Evolutionary conservation across 306 rosid genomes (phyloP).

Genomic region (Trifolium fragiferum): DNA sequence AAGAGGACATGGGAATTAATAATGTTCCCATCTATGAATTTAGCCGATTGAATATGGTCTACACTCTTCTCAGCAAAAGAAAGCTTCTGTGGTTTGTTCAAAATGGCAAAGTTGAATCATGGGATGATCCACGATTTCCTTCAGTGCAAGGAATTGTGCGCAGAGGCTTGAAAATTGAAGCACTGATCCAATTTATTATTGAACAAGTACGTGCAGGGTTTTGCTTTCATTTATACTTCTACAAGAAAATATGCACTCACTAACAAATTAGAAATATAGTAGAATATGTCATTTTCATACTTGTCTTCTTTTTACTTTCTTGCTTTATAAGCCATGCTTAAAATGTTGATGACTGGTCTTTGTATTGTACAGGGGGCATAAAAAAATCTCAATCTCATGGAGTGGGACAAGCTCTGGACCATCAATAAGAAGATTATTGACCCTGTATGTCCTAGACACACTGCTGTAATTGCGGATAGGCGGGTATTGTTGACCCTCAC

Average conservation of each 20-base stretch:
- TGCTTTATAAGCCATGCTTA: slow-evolving; percentile 15
- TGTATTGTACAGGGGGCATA: slow-evolving; percentile 77
- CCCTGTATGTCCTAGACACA: slow-evolving; percentile 94
- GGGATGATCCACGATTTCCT: slow-evolving; percentile 97
- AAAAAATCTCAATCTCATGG: slow-evolving; percentile 96
- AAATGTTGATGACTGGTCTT: slow-evolving; percentile 32
- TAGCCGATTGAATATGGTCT: slow-evolving; percentile 90
- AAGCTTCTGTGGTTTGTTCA: slow-evolving; percentile 97
- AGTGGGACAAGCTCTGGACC: slow-evolving; percentile 98
- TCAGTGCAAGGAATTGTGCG: slow-evolving; percentile 96
- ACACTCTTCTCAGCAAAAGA: slow-evolving; percentile 95
- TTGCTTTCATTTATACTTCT: slow-evolving; percentile 19
- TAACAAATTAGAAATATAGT: slow-evolving; percentile 20
- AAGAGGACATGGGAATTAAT: slow-evolving; percentile 78
- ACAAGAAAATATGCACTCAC: slow-evolving; percentile 30
- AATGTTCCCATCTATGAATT: slow-evolving; percentile 86
- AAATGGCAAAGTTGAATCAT: slow-evolving; percentile 89
- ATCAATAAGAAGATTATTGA: slow-evolving; percentile 92
- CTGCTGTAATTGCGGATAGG: slow-evolving; percentile 73
- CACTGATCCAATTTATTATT: slow-evolving; percentile 84
- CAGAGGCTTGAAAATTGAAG: slow-evolving; percentile 87
- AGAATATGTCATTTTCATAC: not conserved
- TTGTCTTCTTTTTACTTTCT: slow-evolving; percentile 13
- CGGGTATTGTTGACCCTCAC: slow-evolving; percentile 71
- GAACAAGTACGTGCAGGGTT: slow-evolving; percentile 68